Evolutionary conservation across 148 eudicot species (phyloP).

Genomic region (Arctostaphylos glauca): DNA sequence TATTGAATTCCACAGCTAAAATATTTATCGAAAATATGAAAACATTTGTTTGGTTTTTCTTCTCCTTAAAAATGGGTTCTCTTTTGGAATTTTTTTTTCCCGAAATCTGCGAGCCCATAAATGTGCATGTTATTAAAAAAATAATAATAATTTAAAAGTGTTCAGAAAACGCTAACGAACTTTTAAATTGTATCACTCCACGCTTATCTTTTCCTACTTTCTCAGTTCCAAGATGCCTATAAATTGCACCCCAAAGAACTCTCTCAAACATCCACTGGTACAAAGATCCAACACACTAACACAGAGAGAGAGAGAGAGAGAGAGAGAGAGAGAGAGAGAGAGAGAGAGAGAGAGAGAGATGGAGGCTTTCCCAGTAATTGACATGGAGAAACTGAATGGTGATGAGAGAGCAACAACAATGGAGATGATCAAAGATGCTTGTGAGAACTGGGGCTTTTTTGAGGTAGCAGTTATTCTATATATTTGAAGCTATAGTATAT

Average conservation of each 20-base stretch:
- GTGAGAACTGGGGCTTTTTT: constrained; percentile 74
- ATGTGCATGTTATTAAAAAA: too few relatives aligned
- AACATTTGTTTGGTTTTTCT: too few relatives aligned
- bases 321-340: constrained; percentile 19
- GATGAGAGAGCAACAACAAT: constrained; percentile 42
- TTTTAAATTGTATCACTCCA: too few relatives aligned
- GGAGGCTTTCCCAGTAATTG: constrained; percentile 60
- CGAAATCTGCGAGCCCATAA: too few relatives aligned
- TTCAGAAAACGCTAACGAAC: too few relatives aligned
- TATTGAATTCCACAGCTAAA: too few relatives aligned
- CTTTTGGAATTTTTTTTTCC: too few relatives aligned
- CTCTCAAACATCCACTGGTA: neutral
- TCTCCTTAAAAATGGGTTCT: too few relatives aligned
- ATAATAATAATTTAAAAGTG: too few relatives aligned
- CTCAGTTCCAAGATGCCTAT: constrained; percentile 19
- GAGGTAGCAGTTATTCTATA: constrained; percentile 37
- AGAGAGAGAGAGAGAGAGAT: constrained; percentile 25
- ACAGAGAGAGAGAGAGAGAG: neutral
- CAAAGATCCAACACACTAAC: neutral
- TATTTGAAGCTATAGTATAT: neutral
- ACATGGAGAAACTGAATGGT: constrained; percentile 59
- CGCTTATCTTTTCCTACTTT: neutral
- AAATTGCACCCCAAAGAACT: constrained; percentile 17
- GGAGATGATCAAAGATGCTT: constrained; percentile 61
- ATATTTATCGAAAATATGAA: too few relatives aligned